phyloP scores from a whole-genome alignment of 2,329 filamentous ascomycete genomes.

The Phialemonium atrogriseum region DNA sequence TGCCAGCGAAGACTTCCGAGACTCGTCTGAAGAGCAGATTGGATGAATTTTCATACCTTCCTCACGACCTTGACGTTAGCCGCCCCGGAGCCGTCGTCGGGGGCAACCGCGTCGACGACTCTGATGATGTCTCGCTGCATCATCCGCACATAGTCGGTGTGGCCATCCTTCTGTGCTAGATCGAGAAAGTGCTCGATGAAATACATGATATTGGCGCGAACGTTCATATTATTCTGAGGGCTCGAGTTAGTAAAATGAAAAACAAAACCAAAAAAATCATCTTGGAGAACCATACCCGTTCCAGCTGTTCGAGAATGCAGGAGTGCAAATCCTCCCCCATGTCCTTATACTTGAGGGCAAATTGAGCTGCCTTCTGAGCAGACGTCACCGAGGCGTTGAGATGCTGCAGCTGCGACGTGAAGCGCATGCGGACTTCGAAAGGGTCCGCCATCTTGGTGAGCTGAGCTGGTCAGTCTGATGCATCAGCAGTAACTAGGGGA shows the following conservation, averaged over 20 bases:
- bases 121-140: conserved; percentile 87
- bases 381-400: conserved; percentile 85
- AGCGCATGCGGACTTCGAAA: conserved; percentile 97
- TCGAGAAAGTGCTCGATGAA: conserved; percentile 96
- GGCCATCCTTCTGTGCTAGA: conserved; percentile 65
- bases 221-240: conserved; percentile 83
- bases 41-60: conserved; percentile 52
- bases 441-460: conserved; percentile 57
- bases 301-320: conserved; percentile 92
- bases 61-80: conserved; percentile 91
- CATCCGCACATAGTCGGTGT: conserved; percentile 82
- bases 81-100: conserved; percentile 75
- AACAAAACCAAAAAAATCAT: conserved; percentile 4
- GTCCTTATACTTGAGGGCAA: conserved; percentile 87
- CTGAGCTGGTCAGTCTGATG: neutral
- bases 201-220: conserved; percentile 96
- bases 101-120: conserved; percentile 87
- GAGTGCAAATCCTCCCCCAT: conserved; percentile 97
- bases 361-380: conserved; percentile 86
- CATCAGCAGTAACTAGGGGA: no score
- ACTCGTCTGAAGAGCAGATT: no score
- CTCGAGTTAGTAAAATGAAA: conserved; percentile 4
- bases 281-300: conserved; percentile 64
- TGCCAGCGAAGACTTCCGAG: no score
- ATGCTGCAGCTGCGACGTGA: conserved; percentile 81